phyloP scores from a whole-genome alignment of 495 filamentous ascomycete species.

The Pseudomonodictys pantanalensis region DNA sequence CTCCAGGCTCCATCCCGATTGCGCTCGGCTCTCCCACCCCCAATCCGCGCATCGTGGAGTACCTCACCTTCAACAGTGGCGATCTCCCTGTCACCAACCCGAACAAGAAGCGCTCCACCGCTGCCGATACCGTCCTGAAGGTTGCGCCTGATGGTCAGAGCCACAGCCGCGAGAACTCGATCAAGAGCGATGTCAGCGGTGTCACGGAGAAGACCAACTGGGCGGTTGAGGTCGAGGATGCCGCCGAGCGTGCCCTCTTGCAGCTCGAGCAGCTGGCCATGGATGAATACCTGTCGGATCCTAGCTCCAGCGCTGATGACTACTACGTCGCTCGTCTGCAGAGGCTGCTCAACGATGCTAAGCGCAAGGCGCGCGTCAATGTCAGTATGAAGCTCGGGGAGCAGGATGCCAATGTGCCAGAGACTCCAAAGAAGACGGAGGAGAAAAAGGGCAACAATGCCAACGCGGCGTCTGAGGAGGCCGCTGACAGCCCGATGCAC shows the following conservation, averaged over 20 bases:
- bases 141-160: not conserved
- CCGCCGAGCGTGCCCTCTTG: not conserved
- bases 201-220: slow-evolving; percentile 18
- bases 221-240: slow-evolving; percentile 7
- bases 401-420: not conserved
- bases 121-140: not conserved
- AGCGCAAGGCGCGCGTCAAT: slow-evolving; percentile 6
- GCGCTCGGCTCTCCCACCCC: slow-evolving; percentile 2
- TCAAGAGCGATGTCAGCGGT: slow-evolving; percentile 5
- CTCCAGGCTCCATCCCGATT: slow-evolving; percentile 2
- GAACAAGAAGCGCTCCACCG: not conserved
- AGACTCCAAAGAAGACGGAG: too few species aligned
- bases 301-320: not conserved
- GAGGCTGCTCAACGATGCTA: not conserved
- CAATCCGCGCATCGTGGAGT: slow-evolving; percentile 14
- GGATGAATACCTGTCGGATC: not conserved
- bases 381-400: not conserved
- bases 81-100: not conserved
- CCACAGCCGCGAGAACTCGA: not conserved
- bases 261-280: slow-evolving; percentile 21
- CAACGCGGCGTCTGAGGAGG: too few species aligned
- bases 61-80: not conserved
- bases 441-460: too few species aligned
- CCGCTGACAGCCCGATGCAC: too few species aligned
- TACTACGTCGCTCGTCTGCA: slow-evolving; percentile 7